Conservation (phyloP, 768 basidiomycete genomes). For the Kwoniella botswanensis region DNA sequence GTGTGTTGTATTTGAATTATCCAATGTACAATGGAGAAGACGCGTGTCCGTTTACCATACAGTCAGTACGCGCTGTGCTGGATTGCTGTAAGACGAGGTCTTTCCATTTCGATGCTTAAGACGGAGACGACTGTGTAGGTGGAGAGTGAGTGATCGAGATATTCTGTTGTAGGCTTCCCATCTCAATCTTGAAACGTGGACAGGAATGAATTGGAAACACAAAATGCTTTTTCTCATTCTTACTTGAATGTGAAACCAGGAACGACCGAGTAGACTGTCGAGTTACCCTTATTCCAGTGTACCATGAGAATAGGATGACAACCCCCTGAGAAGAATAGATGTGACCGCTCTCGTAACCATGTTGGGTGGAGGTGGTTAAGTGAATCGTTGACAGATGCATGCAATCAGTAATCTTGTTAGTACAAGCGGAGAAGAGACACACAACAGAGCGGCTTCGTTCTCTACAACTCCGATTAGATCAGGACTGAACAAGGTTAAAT, state of each 20-base stretch:
- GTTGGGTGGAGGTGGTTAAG: too few species aligned
- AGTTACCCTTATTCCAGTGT: not conserved
- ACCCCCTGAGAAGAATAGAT: not conserved
- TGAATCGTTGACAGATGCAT: too few species aligned
- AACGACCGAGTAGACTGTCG: not conserved
- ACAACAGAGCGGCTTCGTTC: not conserved
- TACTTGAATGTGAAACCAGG: not conserved
- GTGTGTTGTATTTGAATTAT: too few species aligned
- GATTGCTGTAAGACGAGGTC: not conserved
- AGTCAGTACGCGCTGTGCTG: too few species aligned
- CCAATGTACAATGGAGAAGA: too few species aligned
- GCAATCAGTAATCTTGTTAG: too few species aligned
- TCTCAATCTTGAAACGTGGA: not conserved
- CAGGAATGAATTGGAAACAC: not conserved
- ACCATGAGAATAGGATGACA: not conserved
- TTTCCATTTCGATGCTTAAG: not conserved
- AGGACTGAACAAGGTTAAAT: not conserved
- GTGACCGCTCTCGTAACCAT: too few species aligned
- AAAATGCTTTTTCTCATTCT: not conserved
- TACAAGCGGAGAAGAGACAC: too few species aligned
- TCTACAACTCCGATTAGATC: not conserved
- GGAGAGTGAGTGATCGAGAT: not conserved
- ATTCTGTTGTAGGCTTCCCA: not conserved
- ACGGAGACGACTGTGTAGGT: not conserved
- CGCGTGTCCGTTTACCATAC: too few species aligned